Conservation (phyloP, 257 asterid genomes). For the Nicotiana otophora region DNA sequence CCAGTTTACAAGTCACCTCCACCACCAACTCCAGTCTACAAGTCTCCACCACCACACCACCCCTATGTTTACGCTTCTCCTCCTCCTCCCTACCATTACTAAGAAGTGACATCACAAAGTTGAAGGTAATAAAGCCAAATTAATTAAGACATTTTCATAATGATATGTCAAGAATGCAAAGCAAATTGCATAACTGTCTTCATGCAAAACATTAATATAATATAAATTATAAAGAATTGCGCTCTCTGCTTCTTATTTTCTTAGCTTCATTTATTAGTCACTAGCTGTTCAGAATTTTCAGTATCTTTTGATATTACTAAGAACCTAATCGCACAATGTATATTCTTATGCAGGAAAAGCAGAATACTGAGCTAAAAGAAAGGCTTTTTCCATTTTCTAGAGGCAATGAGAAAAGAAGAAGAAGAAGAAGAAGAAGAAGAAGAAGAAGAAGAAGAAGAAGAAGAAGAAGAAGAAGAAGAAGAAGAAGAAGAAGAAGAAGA, state of each 20-base stretch:
- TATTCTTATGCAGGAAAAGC: not conserved
- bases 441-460: too few species aligned
- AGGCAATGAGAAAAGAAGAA: not conserved
- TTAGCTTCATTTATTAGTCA: not conserved
- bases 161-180: not conserved
- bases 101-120: not conserved
- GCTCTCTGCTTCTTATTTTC: not conserved
- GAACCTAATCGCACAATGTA: not conserved
- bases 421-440: not conserved
- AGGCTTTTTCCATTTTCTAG: not conserved
- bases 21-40: not conserved
- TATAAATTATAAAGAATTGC: not conserved
- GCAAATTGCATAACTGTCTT: not conserved
- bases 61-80: not conserved
- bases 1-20: not conserved
- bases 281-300: not conserved
- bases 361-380: not conserved
- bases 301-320: not conserved
- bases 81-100: conserved; percentile 7
- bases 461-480: too few species aligned
- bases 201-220: not conserved
- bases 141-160: not conserved
- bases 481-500: too few species aligned
- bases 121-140: not conserved
- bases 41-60: not conserved